Percentiles rank a stretch among this genome's conserved stretches.
Conservation (phyloP, 306 rosid species). For the Hippophae rhamnoides region DNA sequence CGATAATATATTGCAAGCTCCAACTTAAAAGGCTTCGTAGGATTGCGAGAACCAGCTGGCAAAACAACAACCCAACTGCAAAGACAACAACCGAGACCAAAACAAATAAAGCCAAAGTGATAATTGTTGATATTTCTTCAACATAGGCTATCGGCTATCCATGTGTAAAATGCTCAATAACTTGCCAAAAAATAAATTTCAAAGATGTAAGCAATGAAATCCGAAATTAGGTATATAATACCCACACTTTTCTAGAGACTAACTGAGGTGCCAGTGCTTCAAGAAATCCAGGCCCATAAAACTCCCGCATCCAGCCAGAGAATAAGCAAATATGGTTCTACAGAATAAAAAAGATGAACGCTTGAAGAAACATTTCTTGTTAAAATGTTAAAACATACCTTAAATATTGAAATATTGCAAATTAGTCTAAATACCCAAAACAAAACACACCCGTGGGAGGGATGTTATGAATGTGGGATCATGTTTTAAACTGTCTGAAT, state of each 20-base stretch:
- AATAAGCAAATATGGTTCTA: conserved; percentile 82
- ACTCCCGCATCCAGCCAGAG: conserved; percentile 91
- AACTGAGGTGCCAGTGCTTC: conserved; percentile 77
- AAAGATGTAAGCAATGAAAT: conserved; percentile 11
- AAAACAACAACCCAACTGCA: conserved; percentile 88
- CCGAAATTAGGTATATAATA: conserved; percentile 18
- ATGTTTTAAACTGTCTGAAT: not conserved
- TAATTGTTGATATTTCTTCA: conserved; percentile 7
- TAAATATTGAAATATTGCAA: not conserved
- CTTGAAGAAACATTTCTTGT: not conserved
- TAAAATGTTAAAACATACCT: not conserved
- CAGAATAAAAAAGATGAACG: not conserved
- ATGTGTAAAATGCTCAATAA: conserved; percentile 8
- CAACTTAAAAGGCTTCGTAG: conserved; percentile 71
- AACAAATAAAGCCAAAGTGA: not conserved
- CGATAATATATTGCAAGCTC: conserved; percentile 84
- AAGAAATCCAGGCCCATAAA: conserved; percentile 83
- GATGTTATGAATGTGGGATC: not conserved
- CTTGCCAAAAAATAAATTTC: conserved; percentile 3
- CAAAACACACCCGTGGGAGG: no score
- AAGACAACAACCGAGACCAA: conserved; percentile 17
- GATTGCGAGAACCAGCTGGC: conserved; percentile 66
- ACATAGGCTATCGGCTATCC: conserved; percentile 9
- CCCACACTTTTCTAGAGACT: conserved; percentile 80
- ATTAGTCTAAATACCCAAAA: not conserved